Evolutionary conservation across 768 basidiomycete genomes (phyloP), one percentile per base, ranked within the genome.

Genomic region (Lactarius pseudohatsudake): DNA sequence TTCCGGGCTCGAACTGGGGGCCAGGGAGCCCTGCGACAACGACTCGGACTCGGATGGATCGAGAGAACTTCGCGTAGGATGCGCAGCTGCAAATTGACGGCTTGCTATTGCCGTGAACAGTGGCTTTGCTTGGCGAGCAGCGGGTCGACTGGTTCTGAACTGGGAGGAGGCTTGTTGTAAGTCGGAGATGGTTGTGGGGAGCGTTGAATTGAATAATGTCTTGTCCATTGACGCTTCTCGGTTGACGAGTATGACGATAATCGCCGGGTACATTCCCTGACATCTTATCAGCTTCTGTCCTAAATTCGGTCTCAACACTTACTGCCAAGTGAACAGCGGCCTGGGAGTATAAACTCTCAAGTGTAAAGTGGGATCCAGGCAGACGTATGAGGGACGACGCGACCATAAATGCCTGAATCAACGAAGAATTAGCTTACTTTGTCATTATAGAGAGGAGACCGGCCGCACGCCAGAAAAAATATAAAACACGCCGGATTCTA

Each of bases 231-330:
- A 40, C 2, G n/a, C 13, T 28, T 58, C 57, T 41, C 57, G 57
- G 36, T 40, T 40, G n/a, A 58, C 38, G n/a, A 58, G 57, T 22
- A 58, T 22, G 34, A 58, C 38, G n/a, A 58, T 8, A n/a, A 22
- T n/a, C 22, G 26, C 13, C 15, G 57, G 36, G 36, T 58, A 58
- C 13, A 58, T 34, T 16, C 38, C 57, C 57, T 58, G 36, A 20
- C 7, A 10, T 15, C 3, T 20, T 4, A 32, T 56, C 20, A n/a
- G 32, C n/a, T 4, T 10, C 28, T 7, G 32, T 34, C 10, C 30
- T n/a, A 20, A 56, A 32, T 32, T 13, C 5, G 9, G 55, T n/a
- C 3, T 3, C 10, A 10, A 20, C 5, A 56, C 57, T 40, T 26
- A 58, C 57, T 16, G 57, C 34, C 13, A 58, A 11, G 22, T 58